Percentiles rank a stretch among this genome's conserved stretches.
These are phyloP conservation scores for Corymbia maculata DNA, from an alignment of 345 rosid species.

Conservation along the genomic window DNA sequence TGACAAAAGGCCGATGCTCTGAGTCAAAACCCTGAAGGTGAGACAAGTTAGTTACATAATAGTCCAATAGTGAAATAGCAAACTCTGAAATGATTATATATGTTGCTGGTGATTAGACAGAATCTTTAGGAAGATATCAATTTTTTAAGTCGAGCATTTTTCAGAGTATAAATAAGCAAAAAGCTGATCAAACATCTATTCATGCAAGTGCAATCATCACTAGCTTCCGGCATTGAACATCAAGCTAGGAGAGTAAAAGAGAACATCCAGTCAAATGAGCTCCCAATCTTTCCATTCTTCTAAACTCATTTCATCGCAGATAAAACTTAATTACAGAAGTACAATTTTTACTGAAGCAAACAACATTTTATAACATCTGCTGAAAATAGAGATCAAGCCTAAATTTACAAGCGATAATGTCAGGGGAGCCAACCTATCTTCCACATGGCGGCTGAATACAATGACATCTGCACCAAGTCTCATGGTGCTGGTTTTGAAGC, in stretches of 20 bases:
- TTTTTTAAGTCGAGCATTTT: neutral
- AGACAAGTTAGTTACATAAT: neutral
- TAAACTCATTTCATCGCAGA: neutral
- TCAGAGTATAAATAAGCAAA: neutral
- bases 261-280: neutral
- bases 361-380: neutral
- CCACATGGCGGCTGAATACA: conserved; percentile 67
- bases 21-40: conserved; percentile 43
- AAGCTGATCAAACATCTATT: neutral
- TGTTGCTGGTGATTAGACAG: neutral
- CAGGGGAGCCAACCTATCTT: conserved; percentile 47
- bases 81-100: neutral
- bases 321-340: neutral
- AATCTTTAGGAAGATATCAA: neutral
- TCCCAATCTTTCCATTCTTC: neutral
- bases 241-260: neutral
- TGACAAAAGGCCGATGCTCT: conserved; percentile 86
- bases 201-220: neutral
- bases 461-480: conserved; percentile 95
- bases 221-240: neutral
- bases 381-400: neutral
- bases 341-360: neutral
- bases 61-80: neutral
- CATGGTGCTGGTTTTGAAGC: conserved; percentile 97
- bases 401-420: neutral